Evolutionary conservation across 495 filamentous ascomycete genomes (phyloP).

Genomic region (Cenococcum geophilum): DNA sequence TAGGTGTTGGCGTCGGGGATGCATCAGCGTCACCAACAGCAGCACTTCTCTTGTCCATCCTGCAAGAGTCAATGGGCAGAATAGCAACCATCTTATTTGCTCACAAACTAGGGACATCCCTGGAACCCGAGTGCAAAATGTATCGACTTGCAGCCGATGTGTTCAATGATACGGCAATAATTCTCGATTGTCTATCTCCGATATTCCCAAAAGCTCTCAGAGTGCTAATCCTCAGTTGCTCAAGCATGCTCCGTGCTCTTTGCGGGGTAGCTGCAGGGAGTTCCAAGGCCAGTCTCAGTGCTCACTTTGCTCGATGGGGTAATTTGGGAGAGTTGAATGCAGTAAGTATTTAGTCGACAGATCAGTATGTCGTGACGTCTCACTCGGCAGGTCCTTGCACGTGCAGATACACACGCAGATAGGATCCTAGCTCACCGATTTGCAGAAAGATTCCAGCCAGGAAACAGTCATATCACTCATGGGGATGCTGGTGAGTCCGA

Average conservation of each 20-base stretch:
- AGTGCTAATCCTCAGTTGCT: slow-evolving; percentile 63
- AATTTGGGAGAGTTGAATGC: slow-evolving; percentile 93
- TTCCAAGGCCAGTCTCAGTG: slow-evolving; percentile 83
- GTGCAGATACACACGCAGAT: slow-evolving; percentile 8
- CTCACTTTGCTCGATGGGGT: slow-evolving; percentile 83
- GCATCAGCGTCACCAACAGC: slow-evolving; percentile 76
- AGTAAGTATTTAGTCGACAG: slow-evolving; percentile 41
- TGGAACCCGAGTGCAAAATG: slow-evolving; percentile 91
- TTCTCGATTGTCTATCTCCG: slow-evolving; percentile 82
- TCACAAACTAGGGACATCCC: slow-evolving; percentile 72
- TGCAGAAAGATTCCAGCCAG: slow-evolving; percentile 84
- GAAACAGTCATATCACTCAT: slow-evolving; percentile 89
- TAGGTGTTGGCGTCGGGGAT: slow-evolving; percentile 86
- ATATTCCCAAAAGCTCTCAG: slow-evolving; percentile 63
- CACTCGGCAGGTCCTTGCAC: neutral
- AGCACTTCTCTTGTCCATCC: slow-evolving; percentile 76
- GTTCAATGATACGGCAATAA: slow-evolving; percentile 86
- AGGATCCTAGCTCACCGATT: slow-evolving; percentile 10
- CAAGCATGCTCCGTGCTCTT: slow-evolving; percentile 70
- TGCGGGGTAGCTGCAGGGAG: slow-evolving; percentile 88
- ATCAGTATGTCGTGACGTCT: neutral
- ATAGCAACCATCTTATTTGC: slow-evolving; percentile 91
- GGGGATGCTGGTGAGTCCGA: slow-evolving; percentile 68
- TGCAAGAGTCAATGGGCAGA: slow-evolving; percentile 78
- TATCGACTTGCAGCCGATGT: slow-evolving; percentile 87